Conservation (phyloP, 768 basidiomycete species). For the Obba rivulosa region DNA sequence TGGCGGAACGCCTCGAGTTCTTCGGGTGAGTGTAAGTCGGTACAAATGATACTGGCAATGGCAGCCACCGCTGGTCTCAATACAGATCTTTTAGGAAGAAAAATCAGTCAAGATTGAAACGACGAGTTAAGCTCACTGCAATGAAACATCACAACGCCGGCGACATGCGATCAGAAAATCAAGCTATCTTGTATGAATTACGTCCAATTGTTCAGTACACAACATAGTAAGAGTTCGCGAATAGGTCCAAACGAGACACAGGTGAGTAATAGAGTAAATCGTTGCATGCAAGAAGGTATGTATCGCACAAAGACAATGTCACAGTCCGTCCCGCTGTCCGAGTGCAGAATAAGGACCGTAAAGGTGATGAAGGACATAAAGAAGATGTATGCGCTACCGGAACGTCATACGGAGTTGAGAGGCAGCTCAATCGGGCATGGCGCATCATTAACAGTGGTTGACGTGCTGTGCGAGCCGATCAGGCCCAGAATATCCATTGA, state of each 20-base stretch:
- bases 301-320: slow-evolving; percentile 3
- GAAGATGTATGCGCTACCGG: not conserved
- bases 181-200: no score
- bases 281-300: slow-evolving; percentile 9
- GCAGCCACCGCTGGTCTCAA: no score
- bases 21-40: no score
- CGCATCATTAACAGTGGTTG: slow-evolving; percentile 54
- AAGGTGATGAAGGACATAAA: slow-evolving; percentile 3
- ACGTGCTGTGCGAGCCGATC: slow-evolving; percentile 42
- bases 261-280: not conserved
- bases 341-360: slow-evolving; percentile 2
- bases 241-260: not conserved
- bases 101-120: no score
- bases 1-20: no score
- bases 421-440: slow-evolving; percentile 69
- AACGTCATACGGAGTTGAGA: slow-evolving; percentile 39
- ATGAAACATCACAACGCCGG: not conserved
- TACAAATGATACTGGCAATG: no score
- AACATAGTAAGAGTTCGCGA: no score
- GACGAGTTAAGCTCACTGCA: not conserved
- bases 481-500: slow-evolving; percentile 70
- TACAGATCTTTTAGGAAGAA: no score
- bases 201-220: no score
- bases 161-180: no score
- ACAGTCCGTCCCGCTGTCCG: slow-evolving; percentile 14